Evolutionary conservation across 495 filamentous ascomycete genomes (phyloP).

Genomic region (Penicillium soppii): DNA sequence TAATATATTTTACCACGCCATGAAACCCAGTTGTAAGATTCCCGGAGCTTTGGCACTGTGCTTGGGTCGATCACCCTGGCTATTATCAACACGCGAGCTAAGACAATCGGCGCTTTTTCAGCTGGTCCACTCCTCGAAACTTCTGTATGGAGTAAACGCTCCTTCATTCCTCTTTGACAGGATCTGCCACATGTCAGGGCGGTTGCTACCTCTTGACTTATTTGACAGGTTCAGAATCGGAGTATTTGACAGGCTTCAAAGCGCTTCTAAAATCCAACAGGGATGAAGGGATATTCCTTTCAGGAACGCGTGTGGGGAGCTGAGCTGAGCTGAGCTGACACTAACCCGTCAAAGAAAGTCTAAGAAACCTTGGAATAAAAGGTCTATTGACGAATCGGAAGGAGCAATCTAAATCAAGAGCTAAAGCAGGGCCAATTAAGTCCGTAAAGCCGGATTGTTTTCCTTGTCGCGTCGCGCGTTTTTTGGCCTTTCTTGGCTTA

Average conservation of each 20-base stretch:
- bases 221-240: too few relatives aligned
- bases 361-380: neutral
- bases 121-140: constrained; percentile 12
- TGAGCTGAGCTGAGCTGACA: neutral
- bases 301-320: constrained; percentile 8
- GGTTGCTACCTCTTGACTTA: neutral
- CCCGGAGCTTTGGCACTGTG: too few relatives aligned
- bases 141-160: constrained; percentile 14
- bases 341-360: neutral
- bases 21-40: too few relatives aligned
- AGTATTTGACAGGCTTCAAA: too few relatives aligned
- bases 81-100: neutral
- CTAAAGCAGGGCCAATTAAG: constrained; percentile 11
- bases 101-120: neutral
- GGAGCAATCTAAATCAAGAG: constrained; percentile 6
- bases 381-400: neutral
- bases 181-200: neutral
- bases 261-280: too few relatives aligned
- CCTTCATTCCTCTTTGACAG: constrained; percentile 21
- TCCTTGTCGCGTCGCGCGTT: constrained; percentile 25
- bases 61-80: too few relatives aligned
- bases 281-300: too few relatives aligned
- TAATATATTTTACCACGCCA: too few relatives aligned
- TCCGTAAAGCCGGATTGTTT: constrained; percentile 28
- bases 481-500: constrained; percentile 18